Percentiles rank a stretch among this genome's conserved stretches.
Conservation (phyloP, 441 rosid species). For the Jatropha podagrica region DNA sequence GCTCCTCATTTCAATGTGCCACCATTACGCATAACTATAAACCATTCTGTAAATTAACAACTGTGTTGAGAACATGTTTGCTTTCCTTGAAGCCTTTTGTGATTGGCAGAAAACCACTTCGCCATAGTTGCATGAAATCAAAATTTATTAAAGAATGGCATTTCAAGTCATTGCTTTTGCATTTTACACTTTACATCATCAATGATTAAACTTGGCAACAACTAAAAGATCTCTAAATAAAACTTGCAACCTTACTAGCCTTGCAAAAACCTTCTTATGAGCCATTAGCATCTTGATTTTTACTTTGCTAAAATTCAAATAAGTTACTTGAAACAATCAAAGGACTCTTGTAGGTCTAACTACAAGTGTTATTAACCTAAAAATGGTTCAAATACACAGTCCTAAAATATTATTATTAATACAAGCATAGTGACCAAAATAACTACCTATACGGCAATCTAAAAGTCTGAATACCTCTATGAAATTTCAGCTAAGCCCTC, state of each 20-base stretch:
- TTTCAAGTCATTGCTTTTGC: background rate
- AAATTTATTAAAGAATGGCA: background rate
- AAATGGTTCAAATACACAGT: background rate
- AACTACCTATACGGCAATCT: background rate
- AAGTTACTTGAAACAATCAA: background rate
- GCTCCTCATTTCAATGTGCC: background rate
- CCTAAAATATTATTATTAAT: background rate
- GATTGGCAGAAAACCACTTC: background rate
- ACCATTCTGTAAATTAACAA: background rate
- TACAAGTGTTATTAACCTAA: background rate
- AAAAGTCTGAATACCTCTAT: background rate
- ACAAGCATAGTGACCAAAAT: background rate
- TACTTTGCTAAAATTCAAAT: background rate
- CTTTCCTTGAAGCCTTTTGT: background rate
- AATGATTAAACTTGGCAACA: background rate
- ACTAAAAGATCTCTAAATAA: background rate
- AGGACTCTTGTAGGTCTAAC: background rate
- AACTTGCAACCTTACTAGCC: background rate
- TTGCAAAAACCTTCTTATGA: background rate
- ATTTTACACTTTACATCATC: background rate
- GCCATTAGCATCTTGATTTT: background rate
- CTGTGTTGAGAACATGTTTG: background rate
- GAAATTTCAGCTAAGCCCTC: background rate
- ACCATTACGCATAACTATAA: background rate
- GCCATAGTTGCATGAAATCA: background rate